Evolutionary conservation across 495 filamentous ascomycete species (phyloP).

Genomic region (Trichoderma erinaceum): DNA sequence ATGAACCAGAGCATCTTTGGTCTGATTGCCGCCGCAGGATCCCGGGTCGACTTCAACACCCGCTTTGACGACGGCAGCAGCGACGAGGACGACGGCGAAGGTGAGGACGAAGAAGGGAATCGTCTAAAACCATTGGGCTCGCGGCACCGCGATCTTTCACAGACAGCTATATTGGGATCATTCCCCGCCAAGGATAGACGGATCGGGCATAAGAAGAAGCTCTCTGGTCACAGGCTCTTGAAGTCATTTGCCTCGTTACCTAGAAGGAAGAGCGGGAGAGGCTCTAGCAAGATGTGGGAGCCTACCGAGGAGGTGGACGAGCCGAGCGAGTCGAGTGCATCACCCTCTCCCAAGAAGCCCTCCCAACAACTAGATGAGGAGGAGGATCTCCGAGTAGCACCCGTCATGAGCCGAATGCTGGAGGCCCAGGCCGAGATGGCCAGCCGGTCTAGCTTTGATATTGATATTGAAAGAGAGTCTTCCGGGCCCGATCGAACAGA

Average conservation of each 20-base stretch:
- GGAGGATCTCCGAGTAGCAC: conserved; percentile 44
- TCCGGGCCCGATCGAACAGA: not conserved
- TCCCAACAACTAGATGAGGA: conserved; percentile 22
- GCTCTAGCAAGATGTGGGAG: conserved; percentile 23
- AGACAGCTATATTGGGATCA: conserved; percentile 26
- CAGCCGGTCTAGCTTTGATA: conserved; percentile 46
- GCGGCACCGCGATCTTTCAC: conserved; percentile 23
- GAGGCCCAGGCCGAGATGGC: conserved; percentile 68
- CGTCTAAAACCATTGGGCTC: conserved; percentile 25
- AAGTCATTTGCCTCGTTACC: conserved; percentile 51
- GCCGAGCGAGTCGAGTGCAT: not conserved
- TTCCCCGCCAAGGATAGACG: conserved; percentile 23
- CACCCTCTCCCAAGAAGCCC: conserved; percentile 15
- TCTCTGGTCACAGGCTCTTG: conserved; percentile 57
- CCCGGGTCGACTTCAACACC: conserved; percentile 68
- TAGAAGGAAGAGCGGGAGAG: conserved; percentile 29
- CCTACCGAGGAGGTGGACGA: conserved; percentile 23
- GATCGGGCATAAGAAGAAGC: conserved; percentile 46
- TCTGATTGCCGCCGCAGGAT: conserved; percentile 85
- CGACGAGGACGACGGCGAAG: conserved; percentile 53
- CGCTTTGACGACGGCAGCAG: conserved; percentile 75
- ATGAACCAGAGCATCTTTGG: conserved; percentile 96
- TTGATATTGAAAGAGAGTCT: conserved; percentile 35
- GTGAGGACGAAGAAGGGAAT: conserved; percentile 36
- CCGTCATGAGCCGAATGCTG: conserved; percentile 75